Evolutionary conservation across 768 basidiomycete species (phyloP).

Genomic region (Phanerochaete sordida): DNA sequence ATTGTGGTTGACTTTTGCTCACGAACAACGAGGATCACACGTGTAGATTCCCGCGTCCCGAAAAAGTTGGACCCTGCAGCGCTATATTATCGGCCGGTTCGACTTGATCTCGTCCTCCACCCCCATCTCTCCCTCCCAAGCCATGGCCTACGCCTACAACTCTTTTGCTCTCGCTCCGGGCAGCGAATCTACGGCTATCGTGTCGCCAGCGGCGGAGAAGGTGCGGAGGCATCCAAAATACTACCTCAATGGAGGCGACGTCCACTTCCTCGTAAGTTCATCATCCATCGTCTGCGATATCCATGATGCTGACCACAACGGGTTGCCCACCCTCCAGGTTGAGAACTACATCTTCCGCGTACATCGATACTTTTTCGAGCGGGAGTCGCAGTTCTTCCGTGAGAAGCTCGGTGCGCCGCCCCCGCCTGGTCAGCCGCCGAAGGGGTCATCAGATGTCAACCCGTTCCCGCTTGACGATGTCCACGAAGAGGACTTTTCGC

Average conservation of each 20-base stretch:
- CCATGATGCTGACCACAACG: neutral
- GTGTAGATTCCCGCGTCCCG: constrained; percentile 15
- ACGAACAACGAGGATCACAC: constrained; percentile 19
- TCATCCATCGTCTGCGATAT: neutral
- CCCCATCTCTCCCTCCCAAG: constrained; percentile 6
- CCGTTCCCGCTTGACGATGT: constrained; percentile 27
- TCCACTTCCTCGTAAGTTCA: constrained; percentile 50
- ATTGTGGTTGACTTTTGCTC: neutral
- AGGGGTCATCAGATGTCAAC: constrained; percentile 27
- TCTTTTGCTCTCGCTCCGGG: neutral
- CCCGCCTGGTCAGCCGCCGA: constrained; percentile 19
- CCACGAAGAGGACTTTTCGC: constrained; percentile 23
- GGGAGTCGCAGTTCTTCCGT: constrained; percentile 25
- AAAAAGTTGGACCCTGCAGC: constrained; percentile 7
- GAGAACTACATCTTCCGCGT: constrained; percentile 28
- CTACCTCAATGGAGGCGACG: constrained; percentile 52
- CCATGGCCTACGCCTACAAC: constrained; percentile 4
- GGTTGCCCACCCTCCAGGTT: constrained; percentile 10
- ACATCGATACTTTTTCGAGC: constrained; percentile 29
- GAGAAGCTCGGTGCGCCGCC: constrained; percentile 17
- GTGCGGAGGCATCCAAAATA: constrained; percentile 33
- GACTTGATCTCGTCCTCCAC: constrained; percentile 1
- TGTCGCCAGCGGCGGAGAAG: constrained; percentile 19
- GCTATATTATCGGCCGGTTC: constrained; percentile 9
- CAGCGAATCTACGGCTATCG: neutral